These are phyloP conservation scores for Gossypium mustelinum DNA, from an alignment of 345 rosid genomes.

Conservation along the genomic window DNA sequence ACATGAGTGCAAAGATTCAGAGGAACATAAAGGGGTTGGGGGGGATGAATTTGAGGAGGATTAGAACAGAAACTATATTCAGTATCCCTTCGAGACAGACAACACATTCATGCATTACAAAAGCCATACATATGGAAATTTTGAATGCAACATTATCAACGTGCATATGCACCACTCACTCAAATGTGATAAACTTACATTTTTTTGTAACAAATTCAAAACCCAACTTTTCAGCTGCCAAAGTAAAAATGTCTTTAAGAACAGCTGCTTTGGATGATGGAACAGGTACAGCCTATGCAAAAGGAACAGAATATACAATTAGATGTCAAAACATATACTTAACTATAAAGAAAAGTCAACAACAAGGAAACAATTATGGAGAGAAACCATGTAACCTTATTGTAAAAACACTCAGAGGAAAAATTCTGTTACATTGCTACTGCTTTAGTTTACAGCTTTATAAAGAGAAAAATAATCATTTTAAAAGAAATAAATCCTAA, in stretches of 20 bases:
- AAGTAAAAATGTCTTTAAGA: slow-evolving; percentile 57
- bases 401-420: no score
- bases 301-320: neutral
- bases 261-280: slow-evolving; percentile 64
- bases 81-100: neutral
- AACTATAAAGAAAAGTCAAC: neutral
- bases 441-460: no score
- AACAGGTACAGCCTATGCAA: slow-evolving; percentile 64
- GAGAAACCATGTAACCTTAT: neutral
- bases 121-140: neutral
- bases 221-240: slow-evolving; percentile 87
- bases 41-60: neutral
- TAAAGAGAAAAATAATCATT: no score
- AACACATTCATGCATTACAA: neutral
- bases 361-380: neutral
- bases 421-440: no score
- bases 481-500: no score
- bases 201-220: slow-evolving; percentile 55
- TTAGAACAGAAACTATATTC: neutral
- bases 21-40: slow-evolving; percentile 1
- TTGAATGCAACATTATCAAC: neutral
- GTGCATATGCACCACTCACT: neutral
- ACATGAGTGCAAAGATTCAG: slow-evolving; percentile 8
- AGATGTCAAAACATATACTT: neutral
- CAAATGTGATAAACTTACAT: slow-evolving; percentile 41